phyloP scores from a whole-genome alignment of 1,284 basidiomycete species.

The Pascua sp. region DNA sequence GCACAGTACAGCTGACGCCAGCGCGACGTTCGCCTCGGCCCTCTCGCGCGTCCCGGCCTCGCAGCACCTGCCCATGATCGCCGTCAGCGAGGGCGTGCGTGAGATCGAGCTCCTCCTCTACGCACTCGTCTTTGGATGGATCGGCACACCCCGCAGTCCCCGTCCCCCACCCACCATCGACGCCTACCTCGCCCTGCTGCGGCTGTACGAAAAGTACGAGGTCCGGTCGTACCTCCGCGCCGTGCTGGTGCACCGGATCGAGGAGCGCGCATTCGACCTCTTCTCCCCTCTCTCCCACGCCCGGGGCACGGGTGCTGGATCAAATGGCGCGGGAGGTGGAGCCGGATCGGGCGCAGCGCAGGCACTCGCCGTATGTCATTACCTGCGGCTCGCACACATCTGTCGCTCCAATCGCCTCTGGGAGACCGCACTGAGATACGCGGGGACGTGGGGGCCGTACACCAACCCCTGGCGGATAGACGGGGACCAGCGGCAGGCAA shows the following conservation, averaged over 20 bases:
- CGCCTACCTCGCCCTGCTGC: constrained; percentile 3
- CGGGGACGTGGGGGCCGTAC: background rate
- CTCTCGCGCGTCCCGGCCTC: background rate
- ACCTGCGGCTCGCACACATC: background rate
- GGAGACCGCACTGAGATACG: constrained; percentile 4
- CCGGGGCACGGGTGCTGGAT: background rate
- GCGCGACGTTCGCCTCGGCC: background rate
- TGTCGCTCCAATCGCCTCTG: background rate
- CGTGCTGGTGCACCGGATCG: constrained; percentile 2
- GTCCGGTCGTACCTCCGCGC: background rate
- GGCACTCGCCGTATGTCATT: background rate
- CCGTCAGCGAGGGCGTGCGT: background rate
- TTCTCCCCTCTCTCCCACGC: background rate
- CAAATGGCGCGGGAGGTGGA: background rate
- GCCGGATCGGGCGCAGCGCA: too few species aligned
- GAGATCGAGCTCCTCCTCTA: constrained; percentile 4
- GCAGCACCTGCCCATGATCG: background rate
- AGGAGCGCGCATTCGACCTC: constrained; percentile 1
- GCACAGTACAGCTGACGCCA: background rate
- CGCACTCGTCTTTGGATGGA: background rate
- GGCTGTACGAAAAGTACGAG: constrained; percentile 1
- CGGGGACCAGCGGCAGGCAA: background rate
- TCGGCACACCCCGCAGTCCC: background rate
- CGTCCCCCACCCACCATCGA: background rate
- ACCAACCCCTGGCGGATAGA: background rate